These are phyloP conservation scores for Aspergillus aculeatus DNA, from an alignment of 2,329 filamentous ascomycete genomes.

Conservation along the genomic window DNA sequence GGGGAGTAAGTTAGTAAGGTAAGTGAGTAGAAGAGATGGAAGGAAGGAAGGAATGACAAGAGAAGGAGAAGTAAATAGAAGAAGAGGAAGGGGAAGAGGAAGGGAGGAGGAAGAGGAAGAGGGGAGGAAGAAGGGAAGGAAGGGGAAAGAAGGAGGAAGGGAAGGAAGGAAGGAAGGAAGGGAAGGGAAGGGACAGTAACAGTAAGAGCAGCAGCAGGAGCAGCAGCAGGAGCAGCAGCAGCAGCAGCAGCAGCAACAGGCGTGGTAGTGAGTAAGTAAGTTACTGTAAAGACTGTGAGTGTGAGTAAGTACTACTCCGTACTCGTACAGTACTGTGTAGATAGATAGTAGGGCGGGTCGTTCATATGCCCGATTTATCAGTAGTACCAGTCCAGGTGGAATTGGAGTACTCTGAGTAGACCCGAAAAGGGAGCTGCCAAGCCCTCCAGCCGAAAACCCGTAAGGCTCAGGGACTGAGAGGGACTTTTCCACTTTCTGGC, in stretches of 20 bases:
- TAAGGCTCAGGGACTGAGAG: not conserved
- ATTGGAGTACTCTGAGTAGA: too few species aligned
- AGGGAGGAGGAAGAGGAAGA: not conserved
- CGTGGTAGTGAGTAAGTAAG: not conserved
- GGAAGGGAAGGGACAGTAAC: not conserved
- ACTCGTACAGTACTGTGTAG: too few species aligned
- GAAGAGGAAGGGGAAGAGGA: not conserved
- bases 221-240: not conserved
- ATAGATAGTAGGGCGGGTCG: too few species aligned
- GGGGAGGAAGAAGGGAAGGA: not conserved
- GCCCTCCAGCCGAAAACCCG: not conserved
- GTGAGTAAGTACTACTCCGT: too few species aligned
- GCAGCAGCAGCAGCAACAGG: not conserved
- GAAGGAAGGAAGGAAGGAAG: not conserved
- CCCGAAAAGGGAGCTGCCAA: not conserved
- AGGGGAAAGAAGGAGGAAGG: not conserved
- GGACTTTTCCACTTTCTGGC: too few species aligned
- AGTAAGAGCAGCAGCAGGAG: not conserved
- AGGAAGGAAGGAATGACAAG: not conserved
- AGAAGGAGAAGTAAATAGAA: not conserved
- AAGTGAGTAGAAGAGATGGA: conserved; percentile 3
- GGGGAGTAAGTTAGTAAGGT: too few species aligned
- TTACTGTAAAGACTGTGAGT: too few species aligned
- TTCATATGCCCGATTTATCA: too few species aligned
- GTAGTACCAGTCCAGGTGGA: too few species aligned